phyloP scores from a whole-genome alignment of 768 basidiomycete species.

The Termitomyces sp. region DNA sequence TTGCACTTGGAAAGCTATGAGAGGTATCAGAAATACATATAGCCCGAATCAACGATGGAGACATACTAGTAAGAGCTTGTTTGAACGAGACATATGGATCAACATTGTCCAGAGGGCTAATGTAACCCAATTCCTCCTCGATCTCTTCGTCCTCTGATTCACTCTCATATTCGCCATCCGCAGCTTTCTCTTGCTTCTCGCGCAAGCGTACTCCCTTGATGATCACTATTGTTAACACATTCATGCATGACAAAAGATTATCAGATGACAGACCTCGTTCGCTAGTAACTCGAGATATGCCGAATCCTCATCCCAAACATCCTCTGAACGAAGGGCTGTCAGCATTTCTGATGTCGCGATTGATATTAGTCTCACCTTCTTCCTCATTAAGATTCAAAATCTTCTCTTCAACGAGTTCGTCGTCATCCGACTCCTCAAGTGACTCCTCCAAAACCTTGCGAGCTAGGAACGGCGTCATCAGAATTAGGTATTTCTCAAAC shows the following conservation, averaged over 20 bases:
- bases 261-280: constrained; percentile 52
- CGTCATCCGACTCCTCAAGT: constrained; percentile 33
- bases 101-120: constrained; percentile 78
- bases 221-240: neutral
- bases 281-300: constrained; percentile 86
- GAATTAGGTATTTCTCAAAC: neutral
- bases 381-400: constrained; percentile 65
- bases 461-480: constrained; percentile 29
- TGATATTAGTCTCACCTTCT: constrained; percentile 39
- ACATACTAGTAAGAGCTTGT: constrained; percentile 69
- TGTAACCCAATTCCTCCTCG: constrained; percentile 81
- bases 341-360: neutral
- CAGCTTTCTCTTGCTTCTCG: constrained; percentile 51
- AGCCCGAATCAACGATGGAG: neutral
- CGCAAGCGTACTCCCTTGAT: constrained; percentile 69
- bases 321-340: constrained; percentile 41
- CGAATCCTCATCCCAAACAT: constrained; percentile 89
- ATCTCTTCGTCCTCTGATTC: constrained; percentile 58
- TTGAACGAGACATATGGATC: constrained; percentile 80
- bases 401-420: constrained; percentile 50
- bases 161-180: constrained; percentile 45
- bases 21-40: constrained; percentile 4
- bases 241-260: neutral
- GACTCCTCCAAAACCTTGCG: constrained; percentile 60
- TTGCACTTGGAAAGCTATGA: constrained; percentile 69